Conservation (phyloP, 2,329 filamentous ascomycete species). For the Neonectria neomacrospora region DNA sequence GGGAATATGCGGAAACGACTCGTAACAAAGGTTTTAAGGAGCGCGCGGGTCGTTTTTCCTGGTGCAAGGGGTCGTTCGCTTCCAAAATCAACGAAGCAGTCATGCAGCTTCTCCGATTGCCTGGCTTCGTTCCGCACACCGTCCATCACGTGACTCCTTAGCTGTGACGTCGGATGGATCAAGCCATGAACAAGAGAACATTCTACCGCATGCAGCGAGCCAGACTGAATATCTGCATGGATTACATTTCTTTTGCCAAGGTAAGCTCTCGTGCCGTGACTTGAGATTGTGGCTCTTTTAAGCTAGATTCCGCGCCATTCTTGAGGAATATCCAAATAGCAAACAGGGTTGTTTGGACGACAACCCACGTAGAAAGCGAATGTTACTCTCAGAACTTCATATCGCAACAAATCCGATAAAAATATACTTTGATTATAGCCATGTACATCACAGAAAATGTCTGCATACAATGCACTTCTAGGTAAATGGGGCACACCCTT, state of each 20-base stretch:
- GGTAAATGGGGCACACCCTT: not conserved
- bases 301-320: too few relatives aligned
- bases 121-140: not conserved
- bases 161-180: not conserved
- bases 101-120: constrained; percentile 7
- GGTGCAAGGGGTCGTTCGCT: constrained; percentile 20
- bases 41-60: constrained; percentile 20
- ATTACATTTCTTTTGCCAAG: too few relatives aligned
- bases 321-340: too few relatives aligned
- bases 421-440: constrained; percentile 6
- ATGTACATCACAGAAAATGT: constrained; percentile 7
- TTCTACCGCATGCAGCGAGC: not conserved
- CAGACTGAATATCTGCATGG: too few relatives aligned
- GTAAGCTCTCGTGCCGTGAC: too few relatives aligned
- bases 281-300: too few relatives aligned
- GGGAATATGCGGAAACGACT: too few relatives aligned
- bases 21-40: not conserved
- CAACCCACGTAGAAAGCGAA: too few relatives aligned
- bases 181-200: not conserved
- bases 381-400: not conserved
- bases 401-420: not conserved
- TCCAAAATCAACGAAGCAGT: constrained; percentile 16
- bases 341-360: too few relatives aligned
- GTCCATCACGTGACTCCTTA: constrained; percentile 19
- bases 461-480: constrained; percentile 6